Evolutionary conservation across 2,329 filamentous ascomycete species (phyloP), one percentile per base, ranked within the genome.

Genomic region (Domatiomyces globalis): DNA sequence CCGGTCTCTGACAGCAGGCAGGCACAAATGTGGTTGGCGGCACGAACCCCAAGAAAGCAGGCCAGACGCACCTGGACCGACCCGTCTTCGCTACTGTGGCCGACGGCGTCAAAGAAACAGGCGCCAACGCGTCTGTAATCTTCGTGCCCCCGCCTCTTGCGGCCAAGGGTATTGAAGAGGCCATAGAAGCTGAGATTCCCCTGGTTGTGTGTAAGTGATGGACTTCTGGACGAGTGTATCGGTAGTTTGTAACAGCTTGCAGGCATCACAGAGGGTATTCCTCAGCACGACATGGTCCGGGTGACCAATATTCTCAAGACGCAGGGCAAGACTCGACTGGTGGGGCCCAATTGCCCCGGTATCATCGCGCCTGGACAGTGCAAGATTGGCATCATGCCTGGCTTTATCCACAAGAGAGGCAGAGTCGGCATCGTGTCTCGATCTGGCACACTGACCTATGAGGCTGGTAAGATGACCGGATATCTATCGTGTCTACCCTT

Each of bases 361-460:
- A 90, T 96, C 73, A 96, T 96, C 71, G 90, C 54, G 17, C 56
- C 57, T n/a, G 92, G 90, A 64, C 90, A 94, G 81, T 98, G 92
- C 82, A 98, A 98, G 78, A 96, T 98, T 67, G 92, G 92, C 68
- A 98, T 98, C 76, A 96, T 98, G 92, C 87, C 92, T 60, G 92
- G 92, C 65, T 95, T 96, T 79, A 96, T 98, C 76, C 92, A 98
- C 83, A 96, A 96, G 81, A 87, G 89, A 72, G 92, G 92, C 64
- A 89, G 92, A 70, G 89, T 98, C 68, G 92, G 92, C 67, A 96
- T 98, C 71, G 92, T 98, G 72, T 95, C 89, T 63, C 86, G 92
- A 65, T 96, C 92, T 66, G 92, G 92, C 66, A 98, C 92, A 62
- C 83, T 98, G 59, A 98, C 92, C 67, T 98, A 98, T 77, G 92